Percentiles rank a stretch among this genome's conserved stretches.
phyloP scores from a whole-genome alignment of 345 rosid genomes.

The Brassica cretica region DNA sequence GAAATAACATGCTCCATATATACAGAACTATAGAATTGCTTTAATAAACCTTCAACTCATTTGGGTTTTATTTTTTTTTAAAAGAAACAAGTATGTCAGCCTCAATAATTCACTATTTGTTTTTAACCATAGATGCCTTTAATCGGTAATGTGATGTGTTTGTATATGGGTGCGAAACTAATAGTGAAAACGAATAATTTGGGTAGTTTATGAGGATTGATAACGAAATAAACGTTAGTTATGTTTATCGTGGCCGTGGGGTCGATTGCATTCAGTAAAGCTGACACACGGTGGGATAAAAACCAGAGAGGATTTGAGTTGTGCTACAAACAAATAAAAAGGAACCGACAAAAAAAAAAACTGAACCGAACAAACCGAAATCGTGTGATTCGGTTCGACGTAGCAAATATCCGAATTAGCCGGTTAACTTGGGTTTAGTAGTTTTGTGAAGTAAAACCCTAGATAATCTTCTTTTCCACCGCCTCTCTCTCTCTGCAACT shows the following conservation, averaged over 20 bases:
- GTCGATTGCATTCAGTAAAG: not conserved
- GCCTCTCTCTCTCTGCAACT: not conserved
- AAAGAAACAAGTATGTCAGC: no score
- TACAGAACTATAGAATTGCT: no score
- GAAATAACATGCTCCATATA: no score
- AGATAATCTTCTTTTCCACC: not conserved
- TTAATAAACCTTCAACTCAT: no score
- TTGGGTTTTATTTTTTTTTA: no score
- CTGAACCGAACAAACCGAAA: not conserved
- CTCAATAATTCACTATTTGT: no score
- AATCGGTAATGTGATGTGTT: no score
- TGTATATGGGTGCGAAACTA: no score
- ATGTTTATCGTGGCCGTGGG: not conserved
- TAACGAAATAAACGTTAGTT: no score
- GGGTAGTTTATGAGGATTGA: no score
- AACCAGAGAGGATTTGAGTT: not conserved
- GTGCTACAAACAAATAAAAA: not conserved
- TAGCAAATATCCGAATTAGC: not conserved
- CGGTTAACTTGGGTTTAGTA: not conserved
- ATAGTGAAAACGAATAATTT: no score
- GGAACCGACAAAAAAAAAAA: not conserved
- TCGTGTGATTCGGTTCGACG: not conserved
- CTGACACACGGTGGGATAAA: not conserved
- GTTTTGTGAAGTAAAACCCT: not conserved
- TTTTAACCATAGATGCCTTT: no score